Evolutionary conservation across 1,284 basidiomycete species (phyloP), one percentile per base, ranked within the genome.

Genomic region (Cryptococcus sp.): DNA sequence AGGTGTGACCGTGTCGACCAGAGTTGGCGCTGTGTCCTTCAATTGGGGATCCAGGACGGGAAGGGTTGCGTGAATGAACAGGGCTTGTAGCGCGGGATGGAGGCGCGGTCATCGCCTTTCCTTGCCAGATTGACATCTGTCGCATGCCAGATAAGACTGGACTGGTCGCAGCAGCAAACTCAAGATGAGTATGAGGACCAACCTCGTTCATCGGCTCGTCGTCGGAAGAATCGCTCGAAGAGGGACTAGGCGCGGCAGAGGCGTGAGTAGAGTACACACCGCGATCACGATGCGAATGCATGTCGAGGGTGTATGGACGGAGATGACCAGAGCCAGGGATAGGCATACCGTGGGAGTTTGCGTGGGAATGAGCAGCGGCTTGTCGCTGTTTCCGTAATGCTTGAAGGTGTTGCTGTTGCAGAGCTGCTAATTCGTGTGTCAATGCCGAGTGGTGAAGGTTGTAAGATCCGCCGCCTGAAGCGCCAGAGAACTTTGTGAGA

Each of bases 111-210:
- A 66, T 69, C 0, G 73, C 68, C 51, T 73, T 69, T 29, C 68
- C 68, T 19, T 74, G 68, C 62, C 76, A 75, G 25, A 79, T 61
- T n/a, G 63, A 68, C 78, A 80, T 79, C 46, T 72, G 87, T 55
- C 87, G 84, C 73, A 95, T 81, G 4, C 90, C 88, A 0, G 88
- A 89, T 19, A 93, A 83, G 77, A 93, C 92, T 0, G 92, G 91
- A 62, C 86, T 88, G 0, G 89, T 88, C n/a, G 77, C 76, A 2
- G 76, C 75, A 11, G 78, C 75, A 57, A 76, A 76, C 23, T 74
- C 67, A 47, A 62, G 45, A 17, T 49, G 51, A 43, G 45, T 49
- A 25, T 65, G 57, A 7, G 65, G 55, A 54, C 63, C 59, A 16
- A 66, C 58, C 50, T 72, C 67, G 51, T 69, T 62, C 60, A 62